Evolutionary conservation across 1,284 basidiomycete species (phyloP).

Genomic region (Cryptococcus sp.): DNA sequence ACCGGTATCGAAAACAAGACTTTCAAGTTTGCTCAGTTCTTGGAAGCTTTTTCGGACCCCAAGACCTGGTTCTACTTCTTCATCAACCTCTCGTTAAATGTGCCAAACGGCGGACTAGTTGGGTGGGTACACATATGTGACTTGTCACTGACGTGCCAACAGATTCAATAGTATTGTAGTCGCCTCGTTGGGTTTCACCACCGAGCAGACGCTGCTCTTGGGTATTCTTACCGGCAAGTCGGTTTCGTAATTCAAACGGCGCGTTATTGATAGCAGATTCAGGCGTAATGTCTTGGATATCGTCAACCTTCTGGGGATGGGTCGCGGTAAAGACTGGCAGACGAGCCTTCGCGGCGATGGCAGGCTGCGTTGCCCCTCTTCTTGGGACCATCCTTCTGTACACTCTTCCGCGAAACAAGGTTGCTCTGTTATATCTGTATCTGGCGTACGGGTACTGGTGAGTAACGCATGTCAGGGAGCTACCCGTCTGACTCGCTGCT

Average conservation of each 20-base stretch:
- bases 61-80: slow-evolving; percentile 26
- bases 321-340: slow-evolving; percentile 22
- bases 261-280: no score
- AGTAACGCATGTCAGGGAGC: neutral
- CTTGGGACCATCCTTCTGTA: slow-evolving; percentile 19
- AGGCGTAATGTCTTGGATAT: slow-evolving; percentile 34
- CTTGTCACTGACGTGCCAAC: neutral
- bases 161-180: neutral
- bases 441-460: neutral
- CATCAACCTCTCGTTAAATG: slow-evolving; percentile 22
- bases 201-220: neutral
- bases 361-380: slow-evolving; percentile 15
- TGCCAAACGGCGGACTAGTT: slow-evolving; percentile 23
- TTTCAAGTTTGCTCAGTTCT: slow-evolving; percentile 24
- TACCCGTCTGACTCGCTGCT: neutral
- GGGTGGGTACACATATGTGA: slow-evolving; percentile 4
- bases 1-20: slow-evolving; percentile 31
- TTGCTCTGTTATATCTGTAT: neutral
- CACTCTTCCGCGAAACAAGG: neutral
- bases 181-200: neutral
- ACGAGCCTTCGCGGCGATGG: slow-evolving; percentile 9
- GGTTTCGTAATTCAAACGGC: no score
- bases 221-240: slow-evolving; percentile 24
- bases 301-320: slow-evolving; percentile 24
- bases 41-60: slow-evolving; percentile 25